These are phyloP conservation scores for Arachnomyces sp. DNA, from an alignment of 2,329 filamentous ascomycete species.

Conservation along the genomic window DNA sequence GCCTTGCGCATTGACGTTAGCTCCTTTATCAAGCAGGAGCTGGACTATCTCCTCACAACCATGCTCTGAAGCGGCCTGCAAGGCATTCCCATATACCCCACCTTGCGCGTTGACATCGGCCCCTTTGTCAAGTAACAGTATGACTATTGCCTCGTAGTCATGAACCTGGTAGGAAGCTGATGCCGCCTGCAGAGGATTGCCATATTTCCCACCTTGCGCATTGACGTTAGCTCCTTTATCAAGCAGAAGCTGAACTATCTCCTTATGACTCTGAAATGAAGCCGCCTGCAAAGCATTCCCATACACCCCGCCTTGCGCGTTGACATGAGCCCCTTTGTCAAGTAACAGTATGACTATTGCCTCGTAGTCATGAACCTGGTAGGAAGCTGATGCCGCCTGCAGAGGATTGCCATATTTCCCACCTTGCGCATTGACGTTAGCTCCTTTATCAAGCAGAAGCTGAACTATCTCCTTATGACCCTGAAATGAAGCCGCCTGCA, in stretches of 20 bases:
- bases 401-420: too few species aligned
- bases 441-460: constrained; percentile 2
- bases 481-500: constrained; percentile 2
- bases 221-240: constrained; percentile 2
- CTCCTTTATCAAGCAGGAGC: constrained; percentile 11
- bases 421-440: neutral
- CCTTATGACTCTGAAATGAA: neutral
- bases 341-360: constrained; percentile 2
- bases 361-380: too few species aligned
- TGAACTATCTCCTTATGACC: constrained; percentile 1
- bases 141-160: constrained; percentile 6
- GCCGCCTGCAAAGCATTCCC: constrained; percentile 4
- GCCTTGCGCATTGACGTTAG: constrained; percentile 1
- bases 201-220: too few species aligned
- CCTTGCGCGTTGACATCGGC: constrained; percentile 10
- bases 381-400: too few species aligned
- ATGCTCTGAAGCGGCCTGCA: constrained; percentile 7
- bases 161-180: too few species aligned
- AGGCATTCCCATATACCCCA: constrained; percentile 7
- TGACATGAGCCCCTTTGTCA: too few species aligned
- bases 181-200: too few species aligned
- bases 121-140: constrained; percentile 8
- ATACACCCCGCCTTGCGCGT: neutral
- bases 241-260: constrained; percentile 1
- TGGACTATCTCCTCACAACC: constrained; percentile 10